Evolutionary conservation across 495 filamentous ascomycete genomes (phyloP), one percentile per base, ranked within the genome.

Genomic region (Lichina pygmaea): DNA sequence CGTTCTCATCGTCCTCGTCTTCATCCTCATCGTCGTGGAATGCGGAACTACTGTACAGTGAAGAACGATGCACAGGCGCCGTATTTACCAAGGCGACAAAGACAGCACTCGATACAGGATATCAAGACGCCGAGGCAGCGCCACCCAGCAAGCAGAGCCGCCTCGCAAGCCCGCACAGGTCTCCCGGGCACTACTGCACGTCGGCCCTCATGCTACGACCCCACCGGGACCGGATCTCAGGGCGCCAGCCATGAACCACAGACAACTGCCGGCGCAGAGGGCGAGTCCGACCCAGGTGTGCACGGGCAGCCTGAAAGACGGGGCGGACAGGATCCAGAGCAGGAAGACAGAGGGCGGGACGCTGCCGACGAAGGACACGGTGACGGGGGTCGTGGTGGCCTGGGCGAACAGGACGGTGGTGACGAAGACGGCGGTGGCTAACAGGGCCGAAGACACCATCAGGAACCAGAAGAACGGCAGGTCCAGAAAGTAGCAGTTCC

Each of bases 401-500:
- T 59, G 57, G 9, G 57, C 59, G 8, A 63, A 50, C 12, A 62
- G 47, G 31, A 62, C 52, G 6, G 60, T 62, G 8, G 53, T 44
- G n/a, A 49, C 51, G 49, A 66, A 64, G 8, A 64, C 56, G 5
- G 58, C 51, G 49, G 53, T 61, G 52, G 58, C 37, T 44, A 55
- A 48, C 50, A 66, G 15, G 6, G 57, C 59, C 38, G 54, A 55
- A 45, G 54, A 55, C 30, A 57, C 41, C 15, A 55, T 55, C 51
- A 64, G 54, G 41, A 66, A 49, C 64, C 64, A 66, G 54, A 66
- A 66, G 49, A 55, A 66, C 2, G 65, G 57, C 7, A 65, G 58
- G 44, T 71, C 67, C 8, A 70, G 58, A 51, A 66, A 58, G 44
- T 68, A 66, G 47, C 66, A 63, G 46, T 69, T 70, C 7, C 60